Evolutionary conservation across 495 filamentous ascomycete species (phyloP), one percentile per base, ranked within the genome.

Genomic region (Pseudotulostoma volvatum): DNA sequence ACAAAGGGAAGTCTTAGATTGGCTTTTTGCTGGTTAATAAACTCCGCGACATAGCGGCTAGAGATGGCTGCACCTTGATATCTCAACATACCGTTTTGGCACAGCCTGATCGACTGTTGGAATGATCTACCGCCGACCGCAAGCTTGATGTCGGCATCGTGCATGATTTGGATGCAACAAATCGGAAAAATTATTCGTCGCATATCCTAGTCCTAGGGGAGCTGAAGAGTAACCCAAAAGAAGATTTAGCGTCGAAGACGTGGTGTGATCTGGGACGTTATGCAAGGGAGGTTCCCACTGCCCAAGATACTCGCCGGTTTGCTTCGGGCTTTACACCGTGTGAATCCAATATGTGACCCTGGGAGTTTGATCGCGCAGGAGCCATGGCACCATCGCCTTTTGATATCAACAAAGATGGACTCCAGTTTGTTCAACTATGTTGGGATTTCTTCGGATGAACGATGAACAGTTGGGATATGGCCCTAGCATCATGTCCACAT

Each of bases 391-490:
- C 65, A 28, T 33, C 33, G 4, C 25, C 8, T 9, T 47, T 47
- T 34, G 45, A 46, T 20, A 43, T 46, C 18, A 66, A 74, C 44
- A 30, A 59, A 41, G 54, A 71, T 37, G 57, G 63, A 20, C 46
- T 63, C 25, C 55, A 51, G 25, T 65, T 72, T 47, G 56, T 66
- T 61, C 53, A 4, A 67, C 50, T 7, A 49, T 68, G 34, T 56
- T 71, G n/a, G n/a, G n/a, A n/a, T n/a, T 61, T 50, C 59, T 68
- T 33, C 64, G 41, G 47, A 66, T 70, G 53, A 60, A 49, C 39
- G 43, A 67, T 28, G 51, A 62, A 42, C 41, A 71, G 43, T 50
- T 66, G 33, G 57, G 66, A 28, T 66, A 68, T 44, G 59, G 67
- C 44, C 60, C 62, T 46, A 65, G 59, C 15, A 58, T 68, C 33